Base-by-base conservation (phyloP, 495 filamentous ascomycete species). In the Coniosporium apollinis region DNA sequence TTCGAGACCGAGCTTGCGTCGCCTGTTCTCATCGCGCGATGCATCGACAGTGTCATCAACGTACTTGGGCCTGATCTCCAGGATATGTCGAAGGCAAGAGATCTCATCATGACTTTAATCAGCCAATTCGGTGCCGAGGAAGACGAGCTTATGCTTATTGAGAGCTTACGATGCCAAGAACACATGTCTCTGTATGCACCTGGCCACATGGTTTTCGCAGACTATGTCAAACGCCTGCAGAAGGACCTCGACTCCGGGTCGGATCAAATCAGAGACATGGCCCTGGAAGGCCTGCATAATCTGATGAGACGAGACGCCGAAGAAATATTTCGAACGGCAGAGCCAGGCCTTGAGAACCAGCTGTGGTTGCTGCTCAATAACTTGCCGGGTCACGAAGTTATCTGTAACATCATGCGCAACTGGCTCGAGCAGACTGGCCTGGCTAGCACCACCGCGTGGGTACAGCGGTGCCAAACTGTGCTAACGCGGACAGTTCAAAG, bases 1-100 rank as follows among this genome's bases (percentile, higher is more conserved):
- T 61, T 87, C 26, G 86, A 93, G 52, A 62, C 91, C 41, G 79
- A 82, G 37, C 63, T 81, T 34, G 72, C 85, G 15, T 82, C 85
- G 1, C 69, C 79, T 2, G 75, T 81, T 8, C 77, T 86, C 1
- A 76, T 96, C 34, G 80, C 80, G 35, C 72, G 82, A 38, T 83
- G 84, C 42, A 74, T 94, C n/a, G 87, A 99, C 51, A 84, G 86
- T 19, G 61, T 93, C 5, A 82, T 99, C 57, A 94, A 94, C 46
- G 89, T 96, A 11, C 69, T 99, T 5, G 89, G 89, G 0, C 89
- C 89, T 0, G 91, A 96, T 48, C 61, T 99, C 5, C 89, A 96
- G 55, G 89, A 96, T 42, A 76, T 86, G 43, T 70, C 69, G n/a
- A 94, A 93, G 56, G 79, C 82, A 4, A 68, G 89, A 31, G 85